Conservation (phyloP, 2,329 filamentous ascomycete species). For the Apiospora rasikravindrae region DNA sequence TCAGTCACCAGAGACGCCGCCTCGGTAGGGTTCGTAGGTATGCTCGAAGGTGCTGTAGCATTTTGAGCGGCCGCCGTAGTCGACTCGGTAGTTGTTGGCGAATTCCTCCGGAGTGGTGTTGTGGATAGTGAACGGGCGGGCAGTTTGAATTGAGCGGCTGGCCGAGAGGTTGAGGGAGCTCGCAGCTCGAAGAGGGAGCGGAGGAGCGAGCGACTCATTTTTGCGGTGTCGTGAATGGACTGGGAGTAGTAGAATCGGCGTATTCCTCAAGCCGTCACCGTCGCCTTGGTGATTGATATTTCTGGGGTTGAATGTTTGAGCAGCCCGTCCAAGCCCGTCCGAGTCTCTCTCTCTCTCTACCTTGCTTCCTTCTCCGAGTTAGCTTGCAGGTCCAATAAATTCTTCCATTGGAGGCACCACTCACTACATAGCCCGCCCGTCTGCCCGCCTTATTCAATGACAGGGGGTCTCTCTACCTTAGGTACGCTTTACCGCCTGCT, state of each 20-base stretch:
- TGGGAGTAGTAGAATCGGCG: background rate
- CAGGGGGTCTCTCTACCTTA: background rate
- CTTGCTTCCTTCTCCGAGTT: background rate
- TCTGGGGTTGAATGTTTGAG: background rate
- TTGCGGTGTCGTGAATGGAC: background rate
- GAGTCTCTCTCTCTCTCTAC: background rate
- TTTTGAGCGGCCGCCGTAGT: constrained; percentile 24
- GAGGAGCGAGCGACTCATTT: constrained; percentile 65
- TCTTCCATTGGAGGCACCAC: background rate
- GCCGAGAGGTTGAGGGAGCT: constrained; percentile 49
- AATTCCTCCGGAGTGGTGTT: constrained; percentile 25
- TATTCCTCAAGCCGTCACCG: background rate
- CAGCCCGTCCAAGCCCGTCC: background rate
- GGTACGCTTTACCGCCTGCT: background rate
- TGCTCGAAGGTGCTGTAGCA: background rate
- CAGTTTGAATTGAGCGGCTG: constrained; percentile 43
- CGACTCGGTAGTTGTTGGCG: constrained; percentile 18
- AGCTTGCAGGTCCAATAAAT: background rate
- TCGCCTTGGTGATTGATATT: background rate
- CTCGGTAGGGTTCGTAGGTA: background rate
- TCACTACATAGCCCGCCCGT: background rate
- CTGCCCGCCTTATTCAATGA: background rate
- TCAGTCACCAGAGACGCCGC: constrained; percentile 21
- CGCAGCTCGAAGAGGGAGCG: constrained; percentile 68
- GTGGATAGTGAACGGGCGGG: constrained; percentile 35